Base-by-base conservation (phyloP, 805 yeast species). In the Candida adriatica region DNA sequence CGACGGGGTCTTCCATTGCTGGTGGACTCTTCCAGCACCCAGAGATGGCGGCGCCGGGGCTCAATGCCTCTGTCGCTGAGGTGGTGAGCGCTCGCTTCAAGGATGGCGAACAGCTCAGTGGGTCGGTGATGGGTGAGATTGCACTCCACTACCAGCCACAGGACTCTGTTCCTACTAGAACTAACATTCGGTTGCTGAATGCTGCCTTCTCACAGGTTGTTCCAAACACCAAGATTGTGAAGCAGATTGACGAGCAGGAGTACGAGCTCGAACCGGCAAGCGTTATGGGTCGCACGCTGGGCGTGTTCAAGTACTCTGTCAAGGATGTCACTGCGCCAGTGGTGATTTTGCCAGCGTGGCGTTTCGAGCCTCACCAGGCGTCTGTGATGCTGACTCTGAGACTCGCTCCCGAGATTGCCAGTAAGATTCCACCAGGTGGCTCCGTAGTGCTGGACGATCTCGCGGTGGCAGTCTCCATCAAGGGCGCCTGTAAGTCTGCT, bases 1-100 rank as follows among this genome's bases (percentile, higher is more conserved):
- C 43, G 9, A 65, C 73, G 14, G 70, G 72, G 5, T 59, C 66
- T 6, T 54, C 66, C 4, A 29, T 58, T 8, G 30, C 55, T 17
- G 55, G 59, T 15, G 51, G 50, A 33, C 49, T 61, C 38, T 62
- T 66, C 51, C 70, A 62, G 40, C 81, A 73, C 50, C 68, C 78
- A 22, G 63, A 70, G 17, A 51, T 66, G 45, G 59, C 69, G 10
- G 37, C 48, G 27, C 69, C 75, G n/a, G 94, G 92, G 3, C 62
- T 90, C 43, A 84, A 79, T 46, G 77, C 88, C 3, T 80, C 94
- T 28, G 63, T 87, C 41, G 88, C 92, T n/a, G 97, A 90, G 59
- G 76, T 82, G 9, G 65, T 85, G 41, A 79, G 75, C 51, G 95
- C 86, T 5, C 67, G 70, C 13, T 78, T 78, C 56, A 74, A 71